These are phyloP conservation scores for Trypanosoma boissoni DNA, from an alignment of 208 protist species.

Conservation along the genomic window DNA sequence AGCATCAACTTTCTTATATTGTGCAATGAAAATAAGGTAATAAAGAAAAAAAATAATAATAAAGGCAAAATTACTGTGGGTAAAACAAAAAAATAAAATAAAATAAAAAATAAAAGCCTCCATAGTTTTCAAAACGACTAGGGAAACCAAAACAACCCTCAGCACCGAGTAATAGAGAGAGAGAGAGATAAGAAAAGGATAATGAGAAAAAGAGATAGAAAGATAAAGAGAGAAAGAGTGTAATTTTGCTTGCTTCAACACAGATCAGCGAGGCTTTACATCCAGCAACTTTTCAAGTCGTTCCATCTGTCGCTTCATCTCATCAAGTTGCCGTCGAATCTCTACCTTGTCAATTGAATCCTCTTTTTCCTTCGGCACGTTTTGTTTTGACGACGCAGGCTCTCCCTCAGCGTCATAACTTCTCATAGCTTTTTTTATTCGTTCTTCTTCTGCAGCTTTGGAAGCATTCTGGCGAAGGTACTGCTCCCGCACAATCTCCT, in stretches of 20 bases:
- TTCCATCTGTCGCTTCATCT: constrained; percentile 54
- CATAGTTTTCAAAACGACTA: no score
- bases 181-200: constrained; percentile 15
- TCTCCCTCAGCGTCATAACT: constrained; percentile 7
- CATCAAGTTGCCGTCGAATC: constrained; percentile 41
- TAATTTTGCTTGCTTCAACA: background rate
- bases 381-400: background rate
- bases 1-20: constrained; percentile 16
- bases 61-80: constrained; percentile 2
- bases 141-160: no score
- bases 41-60: constrained; percentile 6
- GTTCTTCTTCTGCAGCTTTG: constrained; percentile 63
- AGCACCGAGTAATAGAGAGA: no score
- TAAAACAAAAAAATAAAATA: background rate
- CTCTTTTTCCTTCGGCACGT: background rate
- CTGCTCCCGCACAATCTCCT: constrained; percentile 73
- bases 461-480: constrained; percentile 58
- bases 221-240: constrained; percentile 14
- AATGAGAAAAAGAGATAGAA: background rate
- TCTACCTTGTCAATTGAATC: constrained; percentile 12
- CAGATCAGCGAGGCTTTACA: constrained; percentile 20
- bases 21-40: background rate
- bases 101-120: background rate
- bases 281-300: constrained; percentile 47
- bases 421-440: constrained; percentile 58